Evolutionary conservation across 805 yeast genomes (phyloP).

Genomic region (Jamesozyma spencerorum): DNA sequence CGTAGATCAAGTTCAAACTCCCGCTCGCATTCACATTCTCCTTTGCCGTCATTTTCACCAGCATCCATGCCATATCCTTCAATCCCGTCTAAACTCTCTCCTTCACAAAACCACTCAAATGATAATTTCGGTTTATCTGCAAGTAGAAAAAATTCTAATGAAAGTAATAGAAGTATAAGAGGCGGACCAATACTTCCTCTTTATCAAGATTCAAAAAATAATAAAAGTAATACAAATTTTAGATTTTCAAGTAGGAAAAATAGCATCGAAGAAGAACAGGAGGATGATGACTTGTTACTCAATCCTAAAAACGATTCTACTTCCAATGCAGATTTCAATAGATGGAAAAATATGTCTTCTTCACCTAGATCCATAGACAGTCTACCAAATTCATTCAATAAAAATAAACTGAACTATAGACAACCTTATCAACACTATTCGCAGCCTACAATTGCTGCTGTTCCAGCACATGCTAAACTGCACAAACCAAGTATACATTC

Average conservation of each 20-base stretch:
- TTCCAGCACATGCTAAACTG: slow-evolving; percentile 28
- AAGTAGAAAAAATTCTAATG: slow-evolving; percentile 13
- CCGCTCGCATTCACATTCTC: slow-evolving; percentile 29
- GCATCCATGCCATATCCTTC: slow-evolving; percentile 23
- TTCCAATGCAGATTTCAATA: slow-evolving; percentile 1
- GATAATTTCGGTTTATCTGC: slow-evolving; percentile 4
- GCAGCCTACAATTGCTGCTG: slow-evolving; percentile 26
- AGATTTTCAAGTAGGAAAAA: slow-evolving; percentile 5
- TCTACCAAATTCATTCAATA: slow-evolving; percentile 20
- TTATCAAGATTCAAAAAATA: slow-evolving; percentile 2
- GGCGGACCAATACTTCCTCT: slow-evolving; percentile 4
- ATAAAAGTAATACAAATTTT: neutral
- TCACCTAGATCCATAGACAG: slow-evolving; percentile 26
- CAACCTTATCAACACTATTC: slow-evolving; percentile 23
- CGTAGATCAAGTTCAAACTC: slow-evolving; percentile 23
- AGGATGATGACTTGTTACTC: slow-evolving; percentile 16
- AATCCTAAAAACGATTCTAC: slow-evolving; percentile 2
- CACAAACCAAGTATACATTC: slow-evolving; percentile 24
- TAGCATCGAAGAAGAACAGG: slow-evolving; percentile 8
- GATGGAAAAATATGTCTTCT: slow-evolving; percentile 8
- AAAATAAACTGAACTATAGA: slow-evolving; percentile 19
- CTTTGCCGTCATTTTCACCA: slow-evolving; percentile 25
- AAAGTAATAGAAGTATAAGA: neutral
- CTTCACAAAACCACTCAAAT: neutral
- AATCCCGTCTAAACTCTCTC: slow-evolving; percentile 25